Base-by-base conservation (phyloP, 108 stramenopile species). In the Schizochytrium sp. region DNA sequence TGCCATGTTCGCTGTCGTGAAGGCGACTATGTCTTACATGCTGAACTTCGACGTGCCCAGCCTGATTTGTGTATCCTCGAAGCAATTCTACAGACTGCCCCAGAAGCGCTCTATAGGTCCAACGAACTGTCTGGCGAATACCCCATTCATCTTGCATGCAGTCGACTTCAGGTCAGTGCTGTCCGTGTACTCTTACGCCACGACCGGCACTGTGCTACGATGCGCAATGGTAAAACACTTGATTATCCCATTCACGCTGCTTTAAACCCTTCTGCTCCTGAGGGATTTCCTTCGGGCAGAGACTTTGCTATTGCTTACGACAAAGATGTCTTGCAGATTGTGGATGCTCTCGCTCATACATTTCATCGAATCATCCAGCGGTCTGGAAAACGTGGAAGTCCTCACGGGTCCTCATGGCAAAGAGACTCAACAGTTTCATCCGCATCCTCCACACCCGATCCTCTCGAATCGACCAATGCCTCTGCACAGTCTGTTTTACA, bases 91-190 rank as follows among this genome's bases (percentile, higher is more conserved):
- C 50, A 83, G 47, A 53, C 76, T 13, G 49, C 50, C 40, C 76
- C 76, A 10, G 76, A 83, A 42, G 76, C 53, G 47, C 50, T 55
- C 8, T 83, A 83, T 42, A 47, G 47, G 1, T 83, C 50, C 76
- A 83, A 83, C 47, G 76, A 83, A 2, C 7, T 10, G 28, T 38
- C 76, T 7, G 76, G 76, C 1, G 76, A 83, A 40, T 40, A 83
- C 76, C 76, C 76, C 7, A 83, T 83, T 40, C 76, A 83, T 42
- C 15, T 83, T 17, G 76, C 76, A 10, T 83, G 76, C 76, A 5
- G 28, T 12, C n/a, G 50, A 53, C 76, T 83, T 10, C 47, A 83
- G 50, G 50, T 83, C 50, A 83, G 53, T 2, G 76, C 76, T 13
- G 53, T 83, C 28, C 50, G 53, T n/a, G 53, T 55, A 7, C 50